These are phyloP conservation scores for Pythium phragmitis DNA, from an alignment of 352 stramenopile genomes.

Conservation along the genomic window DNA sequence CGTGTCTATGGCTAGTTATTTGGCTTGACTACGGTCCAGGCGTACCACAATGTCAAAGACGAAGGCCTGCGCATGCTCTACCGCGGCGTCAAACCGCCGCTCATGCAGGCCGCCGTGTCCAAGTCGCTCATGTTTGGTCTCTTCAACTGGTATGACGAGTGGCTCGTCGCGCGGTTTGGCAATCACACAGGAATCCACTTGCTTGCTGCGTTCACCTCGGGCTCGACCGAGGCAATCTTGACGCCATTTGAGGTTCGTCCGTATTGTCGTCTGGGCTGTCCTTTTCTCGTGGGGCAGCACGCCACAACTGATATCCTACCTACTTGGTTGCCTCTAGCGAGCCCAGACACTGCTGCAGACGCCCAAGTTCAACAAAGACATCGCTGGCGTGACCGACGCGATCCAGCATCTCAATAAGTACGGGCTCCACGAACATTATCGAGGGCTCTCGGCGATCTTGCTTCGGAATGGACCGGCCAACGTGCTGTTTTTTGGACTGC, in stretches of 20 bases:
- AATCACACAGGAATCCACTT: slow-evolving; percentile 43
- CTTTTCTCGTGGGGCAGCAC: not conserved
- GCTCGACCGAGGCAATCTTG: slow-evolving; percentile 81
- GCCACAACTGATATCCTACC: not conserved
- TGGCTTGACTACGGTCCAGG: slow-evolving; percentile 63
- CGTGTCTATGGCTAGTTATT: slow-evolving; percentile 67
- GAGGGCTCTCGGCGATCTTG: slow-evolving; percentile 75
- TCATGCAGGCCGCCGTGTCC: slow-evolving; percentile 82
- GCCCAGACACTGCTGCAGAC: slow-evolving; percentile 87
- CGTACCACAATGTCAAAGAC: slow-evolving; percentile 64
- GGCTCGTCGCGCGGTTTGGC: slow-evolving; percentile 48
- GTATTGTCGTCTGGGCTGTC: not conserved
- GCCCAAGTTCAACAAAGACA: slow-evolving; percentile 83
- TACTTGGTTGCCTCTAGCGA: slow-evolving; percentile 32
- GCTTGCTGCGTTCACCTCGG: slow-evolving; percentile 61
- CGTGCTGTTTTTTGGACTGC: slow-evolving; percentile 84
- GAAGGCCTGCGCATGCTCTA: slow-evolving; percentile 74
- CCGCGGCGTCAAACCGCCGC: slow-evolving; percentile 77
- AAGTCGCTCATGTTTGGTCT: slow-evolving; percentile 91
- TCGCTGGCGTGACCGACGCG: slow-evolving; percentile 71
- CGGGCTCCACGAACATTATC: slow-evolving; percentile 79
- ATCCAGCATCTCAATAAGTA: slow-evolving; percentile 81
- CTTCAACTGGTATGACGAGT: slow-evolving; percentile 85
- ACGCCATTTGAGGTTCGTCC: slow-evolving; percentile 77
- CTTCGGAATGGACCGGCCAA: slow-evolving; percentile 84